Conservation (phyloP, 1,284 basidiomycete genomes). For the Cystobasidium pallidum region DNA sequence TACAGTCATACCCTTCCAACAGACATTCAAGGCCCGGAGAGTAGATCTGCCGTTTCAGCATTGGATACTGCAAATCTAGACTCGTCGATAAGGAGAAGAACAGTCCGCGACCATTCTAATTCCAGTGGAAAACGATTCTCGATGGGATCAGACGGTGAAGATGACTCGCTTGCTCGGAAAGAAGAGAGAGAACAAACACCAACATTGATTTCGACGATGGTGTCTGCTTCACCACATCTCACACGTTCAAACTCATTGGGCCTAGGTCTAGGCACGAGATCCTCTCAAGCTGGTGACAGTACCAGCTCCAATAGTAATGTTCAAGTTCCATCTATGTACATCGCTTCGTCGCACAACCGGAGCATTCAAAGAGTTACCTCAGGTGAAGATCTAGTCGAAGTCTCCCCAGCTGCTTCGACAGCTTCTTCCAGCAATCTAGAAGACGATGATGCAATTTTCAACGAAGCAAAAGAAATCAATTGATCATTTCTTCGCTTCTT, state of each 20-base stretch:
- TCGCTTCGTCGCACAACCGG: background rate
- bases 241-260: constrained; percentile 34
- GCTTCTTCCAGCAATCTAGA: constrained; percentile 23
- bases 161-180: background rate
- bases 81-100: constrained; percentile 8
- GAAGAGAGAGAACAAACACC: constrained; percentile 25
- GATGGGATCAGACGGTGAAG: constrained; percentile 5
- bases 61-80: constrained; percentile 14
- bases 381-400: constrained; percentile 5
- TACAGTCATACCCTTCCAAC: background rate
- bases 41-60: background rate
- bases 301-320: background rate
- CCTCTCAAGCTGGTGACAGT: background rate
- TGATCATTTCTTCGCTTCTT: too few species aligned
- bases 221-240: constrained; percentile 5
- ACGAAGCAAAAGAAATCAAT: constrained; percentile 23
- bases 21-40: background rate
- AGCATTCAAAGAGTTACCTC: background rate
- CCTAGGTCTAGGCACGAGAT: constrained; percentile 16
- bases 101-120: background rate
- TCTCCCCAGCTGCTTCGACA: constrained; percentile 24
- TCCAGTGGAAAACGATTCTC: constrained; percentile 11
- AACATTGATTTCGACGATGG: background rate
- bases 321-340: constrained; percentile 4
- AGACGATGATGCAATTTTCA: constrained; percentile 30